Evolutionary conservation across 305 asterid species (phyloP).

Genomic region (Fraxinus dipetala): DNA sequence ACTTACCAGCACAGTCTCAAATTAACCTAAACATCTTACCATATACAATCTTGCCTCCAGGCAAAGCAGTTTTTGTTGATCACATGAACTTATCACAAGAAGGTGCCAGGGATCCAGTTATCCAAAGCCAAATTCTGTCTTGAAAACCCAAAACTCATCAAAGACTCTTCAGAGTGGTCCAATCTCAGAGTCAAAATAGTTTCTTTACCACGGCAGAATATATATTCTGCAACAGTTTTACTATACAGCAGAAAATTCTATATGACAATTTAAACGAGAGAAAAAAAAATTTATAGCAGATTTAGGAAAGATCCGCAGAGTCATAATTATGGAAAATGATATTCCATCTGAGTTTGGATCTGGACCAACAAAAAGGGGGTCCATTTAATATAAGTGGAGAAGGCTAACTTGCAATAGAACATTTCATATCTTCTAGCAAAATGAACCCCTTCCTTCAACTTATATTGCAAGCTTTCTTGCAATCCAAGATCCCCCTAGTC

Average conservation of each 20-base stretch:
- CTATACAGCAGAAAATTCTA: neutral
- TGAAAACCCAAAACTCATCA: neutral
- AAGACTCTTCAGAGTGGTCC: neutral
- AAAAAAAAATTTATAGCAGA: neutral
- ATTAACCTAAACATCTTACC: neutral
- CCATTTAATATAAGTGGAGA: neutral
- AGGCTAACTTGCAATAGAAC: slow-evolving; percentile 7
- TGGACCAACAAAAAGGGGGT: neutral
- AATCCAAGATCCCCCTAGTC: slow-evolving; percentile 2
- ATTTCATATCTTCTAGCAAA: neutral
- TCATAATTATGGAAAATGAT: neutral
- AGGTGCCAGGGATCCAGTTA: neutral
- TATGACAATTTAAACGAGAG: neutral
- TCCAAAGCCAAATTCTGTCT: neutral
- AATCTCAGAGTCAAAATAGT: neutral
- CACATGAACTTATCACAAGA: neutral
- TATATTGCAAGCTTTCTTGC: neutral
- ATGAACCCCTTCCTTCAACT: neutral
- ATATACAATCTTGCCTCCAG: neutral
- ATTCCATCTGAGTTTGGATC: neutral
- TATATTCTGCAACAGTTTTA: slow-evolving; percentile 1
- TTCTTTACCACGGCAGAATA: neutral
- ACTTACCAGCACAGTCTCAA: neutral
- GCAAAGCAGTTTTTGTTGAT: neutral
- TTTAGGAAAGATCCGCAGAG: neutral